Evolutionary conservation across 2,329 filamentous ascomycete genomes (phyloP).

Genomic region (Eutypella sp.): DNA sequence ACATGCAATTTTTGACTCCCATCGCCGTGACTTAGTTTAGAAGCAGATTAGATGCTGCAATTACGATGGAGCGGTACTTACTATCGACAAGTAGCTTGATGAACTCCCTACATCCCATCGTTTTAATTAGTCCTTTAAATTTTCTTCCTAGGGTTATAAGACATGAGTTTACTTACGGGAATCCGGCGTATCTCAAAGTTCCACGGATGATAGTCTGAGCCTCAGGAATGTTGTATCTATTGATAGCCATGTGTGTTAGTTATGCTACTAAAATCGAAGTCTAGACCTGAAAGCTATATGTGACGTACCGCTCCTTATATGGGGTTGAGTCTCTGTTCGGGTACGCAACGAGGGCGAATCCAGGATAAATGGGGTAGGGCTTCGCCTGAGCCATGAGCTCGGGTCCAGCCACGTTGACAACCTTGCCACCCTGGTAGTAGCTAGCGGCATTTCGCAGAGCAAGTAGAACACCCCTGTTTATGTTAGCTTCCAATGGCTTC

Average conservation of each 20-base stretch:
- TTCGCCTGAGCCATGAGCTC: constrained; percentile 85
- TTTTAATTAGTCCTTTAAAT: too few species aligned
- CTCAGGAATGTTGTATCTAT: constrained; percentile 83
- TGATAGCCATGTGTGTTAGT: not conserved
- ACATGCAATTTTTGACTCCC: too few species aligned
- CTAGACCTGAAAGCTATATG: not conserved
- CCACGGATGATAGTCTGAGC: constrained; percentile 80
- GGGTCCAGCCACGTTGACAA: constrained; percentile 52
- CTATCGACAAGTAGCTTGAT: constrained; percentile 81
- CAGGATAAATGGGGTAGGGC: constrained; percentile 86
- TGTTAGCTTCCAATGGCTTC: too few species aligned
- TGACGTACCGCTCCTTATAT: constrained; percentile 72
- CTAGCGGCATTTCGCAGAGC: constrained; percentile 82
- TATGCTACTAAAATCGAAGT: too few species aligned
- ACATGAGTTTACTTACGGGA: too few species aligned
- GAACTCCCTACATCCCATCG: too few species aligned
- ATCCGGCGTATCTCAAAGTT: constrained; percentile 81
- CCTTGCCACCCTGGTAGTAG: constrained; percentile 74
- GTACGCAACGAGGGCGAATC: constrained; percentile 83
- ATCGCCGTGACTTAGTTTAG: too few species aligned
- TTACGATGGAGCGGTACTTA: too few species aligned
- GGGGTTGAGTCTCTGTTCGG: constrained; percentile 85
- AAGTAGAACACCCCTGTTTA: constrained; percentile 80
- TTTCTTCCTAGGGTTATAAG: too few species aligned
- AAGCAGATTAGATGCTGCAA: too few species aligned